Conservation (phyloP, 2,329 filamentous ascomycete species). For the Purpureocillium lavendulum region DNA sequence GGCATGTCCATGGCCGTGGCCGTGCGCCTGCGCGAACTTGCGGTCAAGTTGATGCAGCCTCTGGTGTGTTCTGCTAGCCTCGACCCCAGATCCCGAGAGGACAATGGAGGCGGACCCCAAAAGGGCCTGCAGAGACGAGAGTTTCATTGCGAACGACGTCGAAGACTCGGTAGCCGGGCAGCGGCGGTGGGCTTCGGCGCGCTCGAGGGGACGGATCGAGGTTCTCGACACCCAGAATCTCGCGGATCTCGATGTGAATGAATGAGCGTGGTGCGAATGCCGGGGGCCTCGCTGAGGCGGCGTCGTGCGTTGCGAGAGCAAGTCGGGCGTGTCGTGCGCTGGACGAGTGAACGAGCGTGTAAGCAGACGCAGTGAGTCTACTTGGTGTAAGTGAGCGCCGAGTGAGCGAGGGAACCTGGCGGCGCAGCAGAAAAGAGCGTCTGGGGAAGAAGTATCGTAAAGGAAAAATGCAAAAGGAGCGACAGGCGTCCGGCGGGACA, state of each 20-base stretch:
- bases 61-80: conserved; percentile 22
- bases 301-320: too few relatives aligned
- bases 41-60: conserved; percentile 28
- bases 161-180: background rate
- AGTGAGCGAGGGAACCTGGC: background rate
- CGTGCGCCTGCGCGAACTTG: conserved; percentile 24
- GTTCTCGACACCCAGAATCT: conserved; percentile 2
- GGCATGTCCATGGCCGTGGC: conserved; percentile 17
- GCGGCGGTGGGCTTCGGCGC: too few relatives aligned
- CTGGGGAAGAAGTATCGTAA: conserved; percentile 5
- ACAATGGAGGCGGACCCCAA: conserved; percentile 41
- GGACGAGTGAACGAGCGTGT: background rate
- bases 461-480: conserved; percentile 3
- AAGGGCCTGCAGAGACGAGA: conserved; percentile 39
- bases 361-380: background rate
- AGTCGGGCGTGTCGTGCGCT: too few relatives aligned
- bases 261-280: background rate
- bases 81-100: conserved; percentile 30
- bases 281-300: too few relatives aligned
- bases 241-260: background rate
- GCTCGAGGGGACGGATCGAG: background rate
- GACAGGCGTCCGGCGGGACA: too few relatives aligned
- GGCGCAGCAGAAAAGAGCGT: too few relatives aligned
- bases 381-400: background rate
- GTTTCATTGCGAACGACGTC: conserved; percentile 37